Conservation (phyloP, 1,284 basidiomycete genomes). For the Trametes pubescens region DNA sequence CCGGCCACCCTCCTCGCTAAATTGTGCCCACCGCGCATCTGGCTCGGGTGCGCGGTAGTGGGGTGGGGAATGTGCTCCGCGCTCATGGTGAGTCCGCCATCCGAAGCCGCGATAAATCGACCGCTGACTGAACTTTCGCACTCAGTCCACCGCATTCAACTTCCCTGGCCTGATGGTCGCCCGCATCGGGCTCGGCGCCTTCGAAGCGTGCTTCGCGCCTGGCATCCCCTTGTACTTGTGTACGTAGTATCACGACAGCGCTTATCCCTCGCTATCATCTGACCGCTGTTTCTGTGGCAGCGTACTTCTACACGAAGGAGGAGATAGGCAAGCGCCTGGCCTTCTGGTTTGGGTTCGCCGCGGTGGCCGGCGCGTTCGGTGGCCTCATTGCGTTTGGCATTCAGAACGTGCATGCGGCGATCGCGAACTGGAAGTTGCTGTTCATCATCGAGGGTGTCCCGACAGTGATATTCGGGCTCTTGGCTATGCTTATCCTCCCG, state of each 20-base stretch:
- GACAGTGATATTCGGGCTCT: conserved; percentile 70
- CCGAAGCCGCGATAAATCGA: neutral
- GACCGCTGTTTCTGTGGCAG: conserved; percentile 43
- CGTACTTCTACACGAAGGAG: conserved; percentile 77
- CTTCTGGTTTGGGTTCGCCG: conserved; percentile 82
- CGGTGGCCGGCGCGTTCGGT: conserved; percentile 81
- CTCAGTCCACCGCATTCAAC: conserved; percentile 64
- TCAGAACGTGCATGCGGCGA: conserved; percentile 58
- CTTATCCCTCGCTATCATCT: neutral
- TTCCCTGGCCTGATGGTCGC: conserved; percentile 65
- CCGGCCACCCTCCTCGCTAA: conserved; percentile 74
- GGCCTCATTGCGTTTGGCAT: conserved; percentile 79
- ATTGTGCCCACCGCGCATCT: conserved; percentile 68
- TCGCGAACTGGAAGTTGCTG: conserved; percentile 71
- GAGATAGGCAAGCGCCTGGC: conserved; percentile 79
- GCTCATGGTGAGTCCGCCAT: conserved; percentile 60
- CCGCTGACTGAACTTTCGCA: neutral
- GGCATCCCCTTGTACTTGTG: conserved; percentile 79
- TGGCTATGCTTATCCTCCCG: conserved; percentile 75
- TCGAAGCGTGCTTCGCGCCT: conserved; percentile 79
- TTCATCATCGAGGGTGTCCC: conserved; percentile 85
- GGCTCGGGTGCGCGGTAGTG: conserved; percentile 70
- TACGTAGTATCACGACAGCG: conserved; percentile 47
- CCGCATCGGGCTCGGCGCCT: conserved; percentile 69
- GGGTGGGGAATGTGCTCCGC: conserved; percentile 78